Conservation (phyloP, 2,329 filamentous ascomycete genomes). For the Penicillium sp. region DNA sequence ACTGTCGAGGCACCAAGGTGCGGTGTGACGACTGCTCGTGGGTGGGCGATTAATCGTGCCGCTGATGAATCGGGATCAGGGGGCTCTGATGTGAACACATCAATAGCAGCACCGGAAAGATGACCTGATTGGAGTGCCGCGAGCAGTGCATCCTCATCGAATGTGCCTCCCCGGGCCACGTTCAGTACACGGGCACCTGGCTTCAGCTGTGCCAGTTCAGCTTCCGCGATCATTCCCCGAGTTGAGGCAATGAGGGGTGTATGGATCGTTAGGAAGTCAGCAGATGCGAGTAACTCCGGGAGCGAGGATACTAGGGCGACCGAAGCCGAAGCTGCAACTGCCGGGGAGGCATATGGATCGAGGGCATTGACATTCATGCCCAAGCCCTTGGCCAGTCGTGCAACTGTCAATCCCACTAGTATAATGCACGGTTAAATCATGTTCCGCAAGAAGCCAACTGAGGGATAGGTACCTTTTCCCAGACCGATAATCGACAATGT, state of each 20-base stretch:
- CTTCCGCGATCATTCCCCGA: conserved; percentile 66
- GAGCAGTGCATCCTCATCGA: conserved; percentile 71
- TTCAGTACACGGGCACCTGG: conserved; percentile 71
- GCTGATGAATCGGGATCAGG: conserved; percentile 62
- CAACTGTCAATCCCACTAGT: conserved; percentile 70
- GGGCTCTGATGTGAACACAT: conserved; percentile 77
- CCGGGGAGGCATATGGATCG: conserved; percentile 73
- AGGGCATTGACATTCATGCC: conserved; percentile 73
- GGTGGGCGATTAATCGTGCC: conserved; percentile 62
- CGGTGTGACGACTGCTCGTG: conserved; percentile 72
- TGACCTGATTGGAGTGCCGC: conserved; percentile 66
- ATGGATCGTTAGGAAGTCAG: conserved; percentile 78
- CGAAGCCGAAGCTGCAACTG: conserved; percentile 66
- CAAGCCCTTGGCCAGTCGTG: conserved; percentile 71
- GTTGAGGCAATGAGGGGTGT: conserved; percentile 77
- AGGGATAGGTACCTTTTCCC: conserved; percentile 60
- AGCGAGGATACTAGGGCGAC: conserved; percentile 62
- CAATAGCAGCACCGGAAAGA: conserved; percentile 73
- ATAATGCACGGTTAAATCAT: background rate
- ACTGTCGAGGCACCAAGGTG: conserved; percentile 77
- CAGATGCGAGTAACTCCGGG: conserved; percentile 59
- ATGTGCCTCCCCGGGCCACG: conserved; percentile 74
- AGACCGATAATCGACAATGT: conserved; percentile 72
- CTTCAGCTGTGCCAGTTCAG: conserved; percentile 70
- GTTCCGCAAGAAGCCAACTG: background rate